These are phyloP conservation scores for Fusarium nanum DNA, from an alignment of 2,329 filamentous ascomycete species.

Conservation along the genomic window DNA sequence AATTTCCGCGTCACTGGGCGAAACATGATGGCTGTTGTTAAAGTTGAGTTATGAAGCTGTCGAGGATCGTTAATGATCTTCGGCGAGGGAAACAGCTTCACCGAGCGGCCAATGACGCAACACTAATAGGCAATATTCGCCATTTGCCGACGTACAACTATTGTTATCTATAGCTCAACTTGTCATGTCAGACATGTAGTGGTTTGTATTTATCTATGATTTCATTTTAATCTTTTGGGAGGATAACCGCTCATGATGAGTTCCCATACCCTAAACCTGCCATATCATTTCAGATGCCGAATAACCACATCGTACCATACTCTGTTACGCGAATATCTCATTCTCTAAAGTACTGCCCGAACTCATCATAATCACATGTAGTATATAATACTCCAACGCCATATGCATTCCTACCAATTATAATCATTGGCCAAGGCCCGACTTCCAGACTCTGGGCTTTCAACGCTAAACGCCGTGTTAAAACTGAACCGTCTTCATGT, in stretches of 20 bases:
- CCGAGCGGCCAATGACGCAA: conserved; percentile 18
- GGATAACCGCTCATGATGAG: not conserved
- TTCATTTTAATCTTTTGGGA: not conserved
- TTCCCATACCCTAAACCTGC: not conserved
- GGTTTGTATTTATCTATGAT: not conserved
- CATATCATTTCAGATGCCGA: not conserved
- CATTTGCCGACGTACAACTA: not conserved
- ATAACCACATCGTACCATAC: not conserved
- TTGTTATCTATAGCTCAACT: accelerated
- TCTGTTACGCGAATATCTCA: not conserved
- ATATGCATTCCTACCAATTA: conserved; percentile 9
- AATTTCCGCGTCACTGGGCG: conserved; percentile 11
- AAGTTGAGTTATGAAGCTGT: conserved; percentile 3
- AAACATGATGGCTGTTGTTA: conserved; percentile 29
- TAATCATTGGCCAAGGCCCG: not conserved
- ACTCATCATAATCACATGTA: conserved; percentile 1
- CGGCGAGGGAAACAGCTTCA: conserved; percentile 4
- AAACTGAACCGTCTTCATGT: conserved; percentile 6
- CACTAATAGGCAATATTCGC: not conserved
- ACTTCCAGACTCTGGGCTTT: conserved; percentile 2
- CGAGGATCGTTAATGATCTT: not conserved
- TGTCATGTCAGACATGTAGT: too few relatives aligned
- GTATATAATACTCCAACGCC: conserved; percentile 19
- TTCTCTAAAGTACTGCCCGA: not conserved
- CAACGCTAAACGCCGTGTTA: conserved; percentile 32